A percentile compares a stretch with the other conserved stretches of the same genome.
Evolutionary conservation across 164 flowering plant genomes (phyloP).

Genomic region (Kingdonia uniflora): DNA sequence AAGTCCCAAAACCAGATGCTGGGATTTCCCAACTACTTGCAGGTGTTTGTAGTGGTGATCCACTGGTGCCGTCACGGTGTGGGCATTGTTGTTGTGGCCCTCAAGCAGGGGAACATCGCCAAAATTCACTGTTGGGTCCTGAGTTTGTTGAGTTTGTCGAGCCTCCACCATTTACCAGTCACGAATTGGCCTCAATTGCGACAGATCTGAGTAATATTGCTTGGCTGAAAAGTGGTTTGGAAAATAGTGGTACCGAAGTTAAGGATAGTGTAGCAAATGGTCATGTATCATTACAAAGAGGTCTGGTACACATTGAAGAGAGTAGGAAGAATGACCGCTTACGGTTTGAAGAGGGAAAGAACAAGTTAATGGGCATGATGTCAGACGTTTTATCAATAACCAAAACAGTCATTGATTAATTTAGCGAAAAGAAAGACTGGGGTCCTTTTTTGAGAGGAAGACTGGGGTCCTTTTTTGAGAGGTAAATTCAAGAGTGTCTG

Average conservation of each 20-base stretch:
- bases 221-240: constrained; percentile 71
- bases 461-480: too few relatives aligned
- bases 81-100: constrained; percentile 60
- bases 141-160: constrained; percentile 70
- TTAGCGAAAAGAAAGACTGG: too few relatives aligned
- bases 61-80: constrained; percentile 51
- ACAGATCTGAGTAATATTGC: constrained; percentile 62
- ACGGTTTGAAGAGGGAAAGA: constrained; percentile 25
- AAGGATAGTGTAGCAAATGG: constrained; percentile 15
- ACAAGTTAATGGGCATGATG: constrained; percentile 26
- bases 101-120: constrained; percentile 7
- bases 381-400: constrained; percentile 18
- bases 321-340: constrained; percentile 17
- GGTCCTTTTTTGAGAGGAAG: too few relatives aligned
- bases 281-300: constrained; percentile 11
- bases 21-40: constrained; percentile 37
- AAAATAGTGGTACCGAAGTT: constrained; percentile 15
- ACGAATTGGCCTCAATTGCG: constrained; percentile 56
- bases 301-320: constrained; percentile 13
- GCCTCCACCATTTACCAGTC: constrained; percentile 50
- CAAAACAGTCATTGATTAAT: too few relatives aligned
- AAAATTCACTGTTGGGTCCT: constrained; percentile 59
- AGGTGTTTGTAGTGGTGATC: constrained; percentile 31
- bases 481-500: too few relatives aligned
- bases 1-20: constrained; percentile 31